These are phyloP conservation scores for Boeremia exigua DNA, from an alignment of 2,329 filamentous ascomycete genomes.

Conservation along the genomic window DNA sequence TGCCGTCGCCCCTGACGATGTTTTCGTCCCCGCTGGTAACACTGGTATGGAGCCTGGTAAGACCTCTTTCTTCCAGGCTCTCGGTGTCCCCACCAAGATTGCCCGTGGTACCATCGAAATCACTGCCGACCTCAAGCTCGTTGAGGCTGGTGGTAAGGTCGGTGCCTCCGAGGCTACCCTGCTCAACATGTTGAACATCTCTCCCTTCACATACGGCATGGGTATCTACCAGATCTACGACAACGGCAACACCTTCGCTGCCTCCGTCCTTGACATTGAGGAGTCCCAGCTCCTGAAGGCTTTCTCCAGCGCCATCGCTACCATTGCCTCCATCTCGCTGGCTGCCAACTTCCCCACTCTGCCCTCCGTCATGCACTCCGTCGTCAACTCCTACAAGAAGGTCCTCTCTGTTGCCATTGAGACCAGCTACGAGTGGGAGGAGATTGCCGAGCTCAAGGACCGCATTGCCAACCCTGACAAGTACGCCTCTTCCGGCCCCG, in stretches of 20 bases:
- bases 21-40: conserved; percentile 97
- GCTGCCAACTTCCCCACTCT: conserved; percentile 94
- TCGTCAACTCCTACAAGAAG: conserved; percentile 99
- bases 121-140: conserved; percentile 95
- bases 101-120: conserved; percentile 99
- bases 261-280: conserved; percentile 87
- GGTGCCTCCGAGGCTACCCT: conserved; percentile 98
- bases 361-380: conserved; percentile 92
- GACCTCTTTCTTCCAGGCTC: conserved; percentile 99
- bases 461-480: conserved; percentile 98
- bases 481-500: conserved; percentile 84
- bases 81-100: conserved; percentile 99
- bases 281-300: conserved; percentile 91
- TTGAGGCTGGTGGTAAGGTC: conserved; percentile 92
- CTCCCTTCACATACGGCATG: conserved; percentile 82
- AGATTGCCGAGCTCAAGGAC: conserved; percentile 98
- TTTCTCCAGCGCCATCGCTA: conserved; percentile 80
- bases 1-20: conserved; percentile 91
- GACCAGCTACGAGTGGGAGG: conserved; percentile 92
- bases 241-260: conserved; percentile 88
- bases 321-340: conserved; percentile 90
- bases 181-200: conserved; percentile 99
- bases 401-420: conserved; percentile 84
- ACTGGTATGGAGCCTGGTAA: conserved; percentile 99
- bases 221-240: conserved; percentile 96